phyloP scores from a whole-genome alignment of 306 rosid species.

The Carpinus fangiana region DNA sequence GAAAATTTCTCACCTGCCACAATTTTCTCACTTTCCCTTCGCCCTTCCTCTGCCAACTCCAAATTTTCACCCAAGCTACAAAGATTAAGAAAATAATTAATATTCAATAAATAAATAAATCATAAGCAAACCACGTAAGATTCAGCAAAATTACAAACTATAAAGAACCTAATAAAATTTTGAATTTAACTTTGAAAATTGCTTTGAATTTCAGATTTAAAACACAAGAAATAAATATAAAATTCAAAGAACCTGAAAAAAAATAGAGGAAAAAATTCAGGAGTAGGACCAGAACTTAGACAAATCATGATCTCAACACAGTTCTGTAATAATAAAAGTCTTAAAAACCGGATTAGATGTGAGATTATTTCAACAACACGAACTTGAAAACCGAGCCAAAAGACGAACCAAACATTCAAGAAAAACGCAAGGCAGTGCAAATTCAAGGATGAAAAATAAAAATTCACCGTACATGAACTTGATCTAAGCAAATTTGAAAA shows the following conservation, averaged over 20 bases:
- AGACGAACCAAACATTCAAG: slow-evolving; percentile 18
- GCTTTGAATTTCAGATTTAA: background rate
- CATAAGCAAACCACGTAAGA: background rate
- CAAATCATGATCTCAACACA: background rate
- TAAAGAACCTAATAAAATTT: background rate
- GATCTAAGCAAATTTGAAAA: slow-evolving; percentile 15
- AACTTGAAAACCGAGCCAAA: background rate
- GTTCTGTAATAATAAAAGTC: background rate
- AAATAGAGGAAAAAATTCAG: background rate
- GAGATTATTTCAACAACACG: background rate
- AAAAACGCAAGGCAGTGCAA: background rate
- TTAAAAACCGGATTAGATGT: slow-evolving; percentile 14
- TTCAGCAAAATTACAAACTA: background rate
- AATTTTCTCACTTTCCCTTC: slow-evolving; percentile 25
- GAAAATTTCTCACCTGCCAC: slow-evolving; percentile 34
- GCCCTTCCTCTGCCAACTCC: slow-evolving; percentile 36
- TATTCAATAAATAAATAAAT: background rate
- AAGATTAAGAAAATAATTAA: background rate
- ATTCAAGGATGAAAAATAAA: background rate
- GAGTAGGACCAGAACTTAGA: background rate
- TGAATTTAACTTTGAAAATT: background rate
- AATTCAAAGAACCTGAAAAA: background rate
- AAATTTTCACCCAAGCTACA: slow-evolving; percentile 24
- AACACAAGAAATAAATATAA: background rate
- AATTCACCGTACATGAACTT: slow-evolving; percentile 11